Base-by-base conservation (phyloP, 495 filamentous ascomycete species). In the Amniculicola lignicola region DNA sequence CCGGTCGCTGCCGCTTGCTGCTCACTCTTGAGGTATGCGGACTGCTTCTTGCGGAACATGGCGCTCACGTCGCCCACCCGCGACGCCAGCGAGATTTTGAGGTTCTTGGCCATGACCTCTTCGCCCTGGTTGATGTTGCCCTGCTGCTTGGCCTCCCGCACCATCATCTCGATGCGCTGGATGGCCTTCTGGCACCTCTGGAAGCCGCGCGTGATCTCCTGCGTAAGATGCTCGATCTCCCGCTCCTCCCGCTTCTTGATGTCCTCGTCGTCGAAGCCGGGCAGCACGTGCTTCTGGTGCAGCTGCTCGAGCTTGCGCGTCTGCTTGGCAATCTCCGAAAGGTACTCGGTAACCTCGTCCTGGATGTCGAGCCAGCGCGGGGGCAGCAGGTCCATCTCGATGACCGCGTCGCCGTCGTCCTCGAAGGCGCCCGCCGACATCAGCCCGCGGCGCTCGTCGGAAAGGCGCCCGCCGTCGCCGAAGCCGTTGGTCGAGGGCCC, bases 331-430 rank as follows among this genome's bases (percentile, higher is more conserved):
- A 97, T 88, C 49, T 85, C 83, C 49, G 79, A 75, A n/a, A 98
- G 76, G 15, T 86, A 68, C 29, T 95, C 89, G 6, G 86, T 84
- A 40, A 97, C 90, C 66, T 97, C 91, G 61, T 96, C 93, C 65
- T 89, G 89, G 51, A 96, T 77, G 72, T 98, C 94, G 52, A 90
- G 83, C 94, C 93, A 98, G 46, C 92, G 85, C 33, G 94, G 93
- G 0, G 93, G 94, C 9, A 98, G 78, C 11, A 95, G 75, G 71
- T 96, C 92, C 93, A 98, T 97, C 76, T 98, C 93, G 60, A 98
- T 98, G 44, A 98, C 82, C 15, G 89, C 87, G 69, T 97, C 93
- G 57, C 90, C 92, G 61, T 96, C 90, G 66, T 87, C 82, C 40
- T 90, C 87, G 69, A 87, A 87, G 39, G 80, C 86, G 55, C 79